Evolutionary conservation across 78 protist genomes (phyloP).

Genomic region (Isochrysis galbana): DNA sequence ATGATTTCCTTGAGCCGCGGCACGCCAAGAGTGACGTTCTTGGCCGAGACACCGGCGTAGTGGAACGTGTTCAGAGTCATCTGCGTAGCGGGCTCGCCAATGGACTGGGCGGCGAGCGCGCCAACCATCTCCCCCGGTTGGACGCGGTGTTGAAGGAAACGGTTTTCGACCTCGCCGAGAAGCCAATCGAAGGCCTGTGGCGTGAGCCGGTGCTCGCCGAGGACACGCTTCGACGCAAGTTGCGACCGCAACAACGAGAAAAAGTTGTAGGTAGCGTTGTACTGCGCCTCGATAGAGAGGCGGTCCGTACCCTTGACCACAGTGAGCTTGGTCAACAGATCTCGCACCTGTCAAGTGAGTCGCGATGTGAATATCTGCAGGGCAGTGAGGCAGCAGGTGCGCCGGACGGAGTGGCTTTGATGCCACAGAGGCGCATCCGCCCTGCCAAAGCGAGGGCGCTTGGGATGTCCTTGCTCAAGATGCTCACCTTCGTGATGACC

Average conservation of each 20-base stretch:
- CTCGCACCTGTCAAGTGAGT: background rate
- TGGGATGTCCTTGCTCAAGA: no score
- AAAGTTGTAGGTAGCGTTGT: constrained; percentile 81
- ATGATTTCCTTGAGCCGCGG: constrained; percentile 94
- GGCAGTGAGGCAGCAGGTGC: no score
- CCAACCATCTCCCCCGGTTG: constrained; percentile 95
- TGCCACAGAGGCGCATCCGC: no score
- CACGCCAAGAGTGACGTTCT: constrained; percentile 89
- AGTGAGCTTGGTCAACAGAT: background rate
- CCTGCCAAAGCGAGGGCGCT: no score
- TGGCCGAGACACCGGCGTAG: constrained; percentile 97
- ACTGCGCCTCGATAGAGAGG: constrained; percentile 67
- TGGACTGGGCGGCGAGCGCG: constrained; percentile 96
- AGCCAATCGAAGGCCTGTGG: constrained; percentile 91
- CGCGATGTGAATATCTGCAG: no score
- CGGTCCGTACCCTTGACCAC: constrained; percentile 50
- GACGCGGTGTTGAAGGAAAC: constrained; percentile 74
- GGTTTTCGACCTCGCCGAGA: constrained; percentile 85
- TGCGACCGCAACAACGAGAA: constrained; percentile 63
- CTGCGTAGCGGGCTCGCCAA: constrained; percentile 99
- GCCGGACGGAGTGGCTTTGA: no score
- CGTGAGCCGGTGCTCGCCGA: constrained; percentile 19
- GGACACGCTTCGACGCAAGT: constrained; percentile 78
- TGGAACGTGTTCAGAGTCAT: constrained; percentile 99
- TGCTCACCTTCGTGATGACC: constrained; percentile 65